Base-by-base conservation (phyloP, 345 rosid species). In the Linum trigynum region DNA sequence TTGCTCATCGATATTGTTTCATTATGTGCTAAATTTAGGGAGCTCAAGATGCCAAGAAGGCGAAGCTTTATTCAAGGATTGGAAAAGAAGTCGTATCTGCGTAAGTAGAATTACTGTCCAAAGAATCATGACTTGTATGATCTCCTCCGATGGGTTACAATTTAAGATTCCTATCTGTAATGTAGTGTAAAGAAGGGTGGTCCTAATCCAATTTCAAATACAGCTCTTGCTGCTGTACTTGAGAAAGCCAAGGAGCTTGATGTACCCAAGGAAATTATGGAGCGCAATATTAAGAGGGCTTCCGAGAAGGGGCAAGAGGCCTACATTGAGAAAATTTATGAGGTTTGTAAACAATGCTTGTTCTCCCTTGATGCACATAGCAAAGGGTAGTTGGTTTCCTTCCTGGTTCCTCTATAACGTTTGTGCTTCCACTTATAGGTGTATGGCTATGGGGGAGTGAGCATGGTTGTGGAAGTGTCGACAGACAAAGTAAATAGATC, bases 41-140 rank as follows among this genome's bases (percentile, higher is more conserved):
- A 11, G 82, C 90, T 73, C 96, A 92, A 80, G 88, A 90, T 87
- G 86, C 85, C 7, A 90, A 86, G 84, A 92, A 92, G 78, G 84
- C 85, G 2, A 92, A 92, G 69, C 69, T 90, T 36, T 84, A 83
- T 62, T 79, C 87, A 12, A 87, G 78, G 76, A 82, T 90, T 48
- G 97, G 97, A 43, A 92, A 92, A 70, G 96, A 92, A 83, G 91
- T 92, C 60, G 75, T 92, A 43, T 92, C 97, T 73, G 94, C 87
- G 97, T 90, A 84, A 83, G 97, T 77, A 71, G 41, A 68, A 57
- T 75, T 23, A 5, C 71, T 73, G 10, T 55, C 43, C 14, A 43
- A 43, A 11, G 50, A 43, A 43, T 11, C 50, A 10, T 48, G 14
- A 48, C 15, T 10, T 48, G 53, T 48, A 48, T 48, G 14, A 2